Conservation (phyloP, 2,329 filamentous ascomycete genomes). For the Monosporascus sp. region DNA sequence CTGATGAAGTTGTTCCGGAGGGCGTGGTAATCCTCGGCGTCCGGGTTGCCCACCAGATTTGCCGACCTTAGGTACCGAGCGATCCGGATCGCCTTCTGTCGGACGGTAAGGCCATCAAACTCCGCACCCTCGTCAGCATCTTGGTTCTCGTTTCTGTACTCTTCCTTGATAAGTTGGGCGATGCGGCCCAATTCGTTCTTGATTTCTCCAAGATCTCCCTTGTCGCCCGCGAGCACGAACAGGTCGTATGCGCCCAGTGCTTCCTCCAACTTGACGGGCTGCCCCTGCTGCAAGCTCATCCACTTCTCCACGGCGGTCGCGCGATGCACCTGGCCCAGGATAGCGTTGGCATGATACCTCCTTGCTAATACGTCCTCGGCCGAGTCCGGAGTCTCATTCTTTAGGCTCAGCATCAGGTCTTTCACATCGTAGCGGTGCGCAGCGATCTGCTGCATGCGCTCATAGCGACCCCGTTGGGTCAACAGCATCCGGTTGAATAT, state of each 20-base stretch:
- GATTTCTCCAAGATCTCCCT: constrained; percentile 28
- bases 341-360: constrained; percentile 51
- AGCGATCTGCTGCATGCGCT: constrained; percentile 50
- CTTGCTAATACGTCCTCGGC: constrained; percentile 56
- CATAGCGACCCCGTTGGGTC: constrained; percentile 48
- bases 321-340: constrained; percentile 55
- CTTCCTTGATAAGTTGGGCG: constrained; percentile 22
- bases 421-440: constrained; percentile 56
- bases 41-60: constrained; percentile 42
- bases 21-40: constrained; percentile 48
- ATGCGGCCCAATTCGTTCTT: constrained; percentile 1
- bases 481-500: constrained; percentile 48
- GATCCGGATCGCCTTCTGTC: constrained; percentile 46
- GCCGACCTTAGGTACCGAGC: constrained; percentile 46
- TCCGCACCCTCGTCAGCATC: constrained; percentile 36
- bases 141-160: constrained; percentile 42
- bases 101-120: constrained; percentile 38
- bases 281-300: constrained; percentile 42
- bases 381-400: constrained; percentile 42
- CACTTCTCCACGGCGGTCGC: constrained; percentile 54
- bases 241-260: constrained; percentile 59
- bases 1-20: constrained; percentile 62
- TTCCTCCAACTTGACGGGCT: constrained; percentile 47
- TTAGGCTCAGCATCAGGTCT: constrained; percentile 45
- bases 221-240: constrained; percentile 50